Evolutionary conservation across 2,329 filamentous ascomycete species (phyloP).

Genomic region (Fusarium sp.): DNA sequence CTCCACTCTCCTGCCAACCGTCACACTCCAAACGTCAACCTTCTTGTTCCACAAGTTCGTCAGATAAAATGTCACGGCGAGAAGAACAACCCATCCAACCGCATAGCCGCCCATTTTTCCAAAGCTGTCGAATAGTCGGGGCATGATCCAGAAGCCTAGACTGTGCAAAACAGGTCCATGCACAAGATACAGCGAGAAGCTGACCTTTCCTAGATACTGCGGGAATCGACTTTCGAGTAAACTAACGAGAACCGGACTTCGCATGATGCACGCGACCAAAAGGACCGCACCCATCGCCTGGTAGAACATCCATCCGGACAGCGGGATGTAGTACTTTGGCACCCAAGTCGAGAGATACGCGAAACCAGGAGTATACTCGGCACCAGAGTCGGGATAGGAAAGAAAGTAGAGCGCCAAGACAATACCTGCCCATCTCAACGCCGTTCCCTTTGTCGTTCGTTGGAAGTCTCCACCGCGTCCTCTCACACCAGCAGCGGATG

Average conservation of each 20-base stretch:
- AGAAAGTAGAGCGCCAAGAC: constrained; percentile 54
- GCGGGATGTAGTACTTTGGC: constrained; percentile 53
- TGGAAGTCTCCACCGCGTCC: constrained; percentile 15
- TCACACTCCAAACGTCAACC: constrained; percentile 55
- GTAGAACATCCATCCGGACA: constrained; percentile 57
- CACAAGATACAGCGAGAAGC: constrained; percentile 58
- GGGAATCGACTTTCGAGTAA: constrained; percentile 50
- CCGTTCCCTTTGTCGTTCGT: constrained; percentile 25
- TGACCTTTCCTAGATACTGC: constrained; percentile 56
- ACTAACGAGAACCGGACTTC: constrained; percentile 47
- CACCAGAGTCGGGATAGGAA: constrained; percentile 55
- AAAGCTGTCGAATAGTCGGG: constrained; percentile 54
- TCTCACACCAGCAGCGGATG: constrained; percentile 28
- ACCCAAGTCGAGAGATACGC: constrained; percentile 50
- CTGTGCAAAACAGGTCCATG: constrained; percentile 69
- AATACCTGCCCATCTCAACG: constrained; percentile 47
- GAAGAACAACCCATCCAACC: constrained; percentile 51
- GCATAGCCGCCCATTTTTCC: constrained; percentile 48
- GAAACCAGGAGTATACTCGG: constrained; percentile 56
- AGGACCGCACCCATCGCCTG: constrained; percentile 55
- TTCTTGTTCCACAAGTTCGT: constrained; percentile 53
- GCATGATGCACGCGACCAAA: constrained; percentile 53
- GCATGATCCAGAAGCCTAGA: constrained; percentile 70
- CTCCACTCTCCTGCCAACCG: constrained; percentile 54
- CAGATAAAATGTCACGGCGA: constrained; percentile 52